Conservation (phyloP, 768 basidiomycete genomes). For the Leucocoprinus leucothites region DNA sequence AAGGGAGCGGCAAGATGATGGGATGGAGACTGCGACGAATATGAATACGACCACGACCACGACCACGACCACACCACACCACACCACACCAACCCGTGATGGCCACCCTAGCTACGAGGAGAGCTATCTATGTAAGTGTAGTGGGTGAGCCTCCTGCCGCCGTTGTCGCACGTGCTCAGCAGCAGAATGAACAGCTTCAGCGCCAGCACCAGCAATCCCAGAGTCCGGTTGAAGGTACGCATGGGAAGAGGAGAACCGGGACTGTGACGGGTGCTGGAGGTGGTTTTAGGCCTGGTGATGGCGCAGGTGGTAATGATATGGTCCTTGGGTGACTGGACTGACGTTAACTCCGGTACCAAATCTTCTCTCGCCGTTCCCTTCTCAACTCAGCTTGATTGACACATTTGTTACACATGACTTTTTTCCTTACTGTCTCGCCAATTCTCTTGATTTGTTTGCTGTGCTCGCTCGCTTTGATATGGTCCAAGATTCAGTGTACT, state of each 20-base stretch:
- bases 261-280: constrained; percentile 14
- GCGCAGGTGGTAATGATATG: not conserved
- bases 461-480: too few relatives aligned
- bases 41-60: not conserved
- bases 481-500: too few relatives aligned
- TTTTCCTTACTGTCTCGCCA: too few relatives aligned
- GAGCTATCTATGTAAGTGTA: not conserved
- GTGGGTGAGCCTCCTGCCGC: not conserved
- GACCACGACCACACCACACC: too few relatives aligned
- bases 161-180: too few relatives aligned
- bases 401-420: too few relatives aligned
- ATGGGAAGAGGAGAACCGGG: constrained; percentile 18
- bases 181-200: not conserved
- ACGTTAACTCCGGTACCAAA: too few relatives aligned
- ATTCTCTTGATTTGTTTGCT: too few relatives aligned
- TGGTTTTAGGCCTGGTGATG: not conserved
- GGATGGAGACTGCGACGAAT: constrained; percentile 10
- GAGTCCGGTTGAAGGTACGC: constrained; percentile 2
- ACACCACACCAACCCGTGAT: too few relatives aligned
- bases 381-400: too few relatives aligned
- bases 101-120: not conserved
- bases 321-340: too few relatives aligned
- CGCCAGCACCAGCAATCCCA: not conserved
- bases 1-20: constrained; percentile 8
- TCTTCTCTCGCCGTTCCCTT: too few relatives aligned